Percentiles rank a stretch among this genome's conserved stretches.
Evolutionary conservation across 2,329 filamentous ascomycete genomes (phyloP).

Genomic region (Hymenoscyphus albidus): DNA sequence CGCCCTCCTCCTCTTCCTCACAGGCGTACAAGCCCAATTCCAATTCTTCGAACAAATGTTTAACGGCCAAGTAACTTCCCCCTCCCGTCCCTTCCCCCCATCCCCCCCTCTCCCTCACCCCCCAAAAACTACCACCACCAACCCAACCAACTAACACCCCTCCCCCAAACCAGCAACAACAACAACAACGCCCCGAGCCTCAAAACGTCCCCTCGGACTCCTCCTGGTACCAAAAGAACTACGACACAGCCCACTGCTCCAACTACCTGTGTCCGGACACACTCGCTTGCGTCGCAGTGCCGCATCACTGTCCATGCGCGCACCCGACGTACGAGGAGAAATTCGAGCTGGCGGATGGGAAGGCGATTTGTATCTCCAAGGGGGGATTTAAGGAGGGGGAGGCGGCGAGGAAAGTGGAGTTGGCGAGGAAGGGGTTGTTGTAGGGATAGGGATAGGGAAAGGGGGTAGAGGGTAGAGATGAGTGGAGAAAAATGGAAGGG

Average conservation of each 20-base stretch:
- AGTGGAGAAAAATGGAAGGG: background rate
- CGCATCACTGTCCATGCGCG: slow-evolving; percentile 93
- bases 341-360: slow-evolving; percentile 68
- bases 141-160: slow-evolving; percentile 53
- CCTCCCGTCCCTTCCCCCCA: slow-evolving; percentile 44
- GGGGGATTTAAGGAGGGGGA: slow-evolving; percentile 71
- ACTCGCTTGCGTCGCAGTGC: slow-evolving; percentile 91
- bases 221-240: slow-evolving; percentile 69
- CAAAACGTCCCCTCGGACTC: slow-evolving; percentile 86
- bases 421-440: slow-evolving; percentile 74
- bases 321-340: slow-evolving; percentile 76
- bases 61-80: slow-evolving; percentile 49
- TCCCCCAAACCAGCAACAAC: slow-evolving; percentile 28
- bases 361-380: slow-evolving; percentile 69
- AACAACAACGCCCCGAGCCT: slow-evolving; percentile 48
- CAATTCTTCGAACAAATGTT: slow-evolving; percentile 99
- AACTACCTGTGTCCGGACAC: slow-evolving; percentile 95
- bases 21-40: slow-evolving; percentile 71
- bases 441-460: slow-evolving; percentile 34
- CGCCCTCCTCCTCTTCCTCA: slow-evolving; percentile 54
- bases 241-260: slow-evolving; percentile 75
- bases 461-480: background rate
- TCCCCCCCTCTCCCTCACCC: slow-evolving; percentile 52
- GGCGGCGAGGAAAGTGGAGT: slow-evolving; percentile 69
- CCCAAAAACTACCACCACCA: slow-evolving; percentile 35